phyloP scores from a whole-genome alignment of 2,329 filamentous ascomycete genomes.

The Davidsoniella virescens region DNA sequence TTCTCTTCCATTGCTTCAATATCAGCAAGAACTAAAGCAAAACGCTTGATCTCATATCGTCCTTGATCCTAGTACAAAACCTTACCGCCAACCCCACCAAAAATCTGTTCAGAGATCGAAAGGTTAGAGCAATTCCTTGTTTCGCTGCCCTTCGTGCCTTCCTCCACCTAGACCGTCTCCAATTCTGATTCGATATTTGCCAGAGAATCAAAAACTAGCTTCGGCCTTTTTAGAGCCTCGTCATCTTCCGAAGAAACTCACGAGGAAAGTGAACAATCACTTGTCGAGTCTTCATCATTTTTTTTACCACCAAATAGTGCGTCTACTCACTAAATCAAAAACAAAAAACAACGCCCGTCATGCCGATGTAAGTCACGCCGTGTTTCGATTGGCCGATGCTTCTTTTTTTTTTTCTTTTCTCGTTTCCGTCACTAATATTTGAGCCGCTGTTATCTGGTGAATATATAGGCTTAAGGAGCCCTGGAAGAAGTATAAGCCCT shows the following conservation, averaged over 20 bases:
- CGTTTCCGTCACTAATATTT: not conserved
- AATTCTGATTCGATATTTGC: too few relatives aligned
- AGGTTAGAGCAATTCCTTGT: too few relatives aligned
- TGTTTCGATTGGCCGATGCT: not conserved
- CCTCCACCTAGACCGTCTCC: not conserved
- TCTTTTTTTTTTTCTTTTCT: too few relatives aligned
- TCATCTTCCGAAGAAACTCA: not conserved
- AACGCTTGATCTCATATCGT: too few relatives aligned
- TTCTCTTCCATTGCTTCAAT: too few relatives aligned
- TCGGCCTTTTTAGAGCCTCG: not conserved
- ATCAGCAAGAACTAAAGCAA: too few relatives aligned
- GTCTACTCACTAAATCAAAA: not conserved
- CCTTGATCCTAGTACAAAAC: too few relatives aligned
- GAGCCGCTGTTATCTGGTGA: not conserved
- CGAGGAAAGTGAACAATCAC: not conserved
- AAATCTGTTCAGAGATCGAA: slow-evolving; percentile 3
- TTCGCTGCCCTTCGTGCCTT: not conserved
- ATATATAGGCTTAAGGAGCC: slow-evolving; percentile 52
- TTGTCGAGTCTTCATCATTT: not conserved
- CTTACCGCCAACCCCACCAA: not conserved
- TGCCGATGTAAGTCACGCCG: slow-evolving; percentile 11
- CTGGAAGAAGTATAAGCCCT: slow-evolving; percentile 59
- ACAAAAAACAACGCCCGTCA: not conserved
- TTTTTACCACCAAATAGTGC: not conserved
- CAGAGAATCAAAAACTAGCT: not conserved